These are phyloP conservation scores for Microsporum canis DNA, from an alignment of 2,329 filamentous ascomycete species.

Conservation along the genomic window DNA sequence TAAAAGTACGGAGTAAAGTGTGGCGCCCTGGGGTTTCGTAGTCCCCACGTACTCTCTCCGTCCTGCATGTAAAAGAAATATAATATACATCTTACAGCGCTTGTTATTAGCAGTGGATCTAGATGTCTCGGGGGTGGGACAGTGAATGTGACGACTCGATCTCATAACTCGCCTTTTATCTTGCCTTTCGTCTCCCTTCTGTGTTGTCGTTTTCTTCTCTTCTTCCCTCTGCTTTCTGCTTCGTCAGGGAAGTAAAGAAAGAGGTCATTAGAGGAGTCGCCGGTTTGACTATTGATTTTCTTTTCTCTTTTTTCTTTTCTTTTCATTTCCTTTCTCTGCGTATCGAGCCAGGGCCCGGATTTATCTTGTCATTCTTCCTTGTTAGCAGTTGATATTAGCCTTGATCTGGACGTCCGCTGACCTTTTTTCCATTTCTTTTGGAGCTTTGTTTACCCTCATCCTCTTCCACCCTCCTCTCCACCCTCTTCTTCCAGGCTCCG, in stretches of 20 bases:
- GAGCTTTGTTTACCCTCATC: background rate
- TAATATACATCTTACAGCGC: constrained; percentile 1
- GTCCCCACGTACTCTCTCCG: background rate
- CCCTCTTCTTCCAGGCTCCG: background rate
- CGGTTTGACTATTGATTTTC: background rate
- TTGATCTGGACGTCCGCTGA: background rate
- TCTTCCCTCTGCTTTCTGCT: background rate
- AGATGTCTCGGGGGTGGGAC: constrained; percentile 4
- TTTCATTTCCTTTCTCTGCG: background rate
- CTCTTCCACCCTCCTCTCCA: background rate
- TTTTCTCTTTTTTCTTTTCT: background rate
- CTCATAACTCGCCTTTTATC: background rate
- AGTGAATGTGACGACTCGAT: constrained; percentile 4
- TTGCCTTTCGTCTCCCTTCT: background rate
- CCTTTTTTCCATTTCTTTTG: background rate
- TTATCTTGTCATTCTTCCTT: background rate
- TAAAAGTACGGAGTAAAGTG: background rate
- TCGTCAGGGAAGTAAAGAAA: background rate
- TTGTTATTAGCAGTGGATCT: constrained; percentile 5
- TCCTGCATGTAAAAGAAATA: constrained; percentile 4
- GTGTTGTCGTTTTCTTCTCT: background rate
- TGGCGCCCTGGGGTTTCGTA: background rate
- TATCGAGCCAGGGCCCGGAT: background rate
- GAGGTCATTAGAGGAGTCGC: background rate
- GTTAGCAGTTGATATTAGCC: background rate